Percentiles rank a stretch among this genome's conserved stretches.
Conservation (phyloP, 2,329 filamentous ascomycete genomes). For the Exophiala phaeomuriformis region DNA sequence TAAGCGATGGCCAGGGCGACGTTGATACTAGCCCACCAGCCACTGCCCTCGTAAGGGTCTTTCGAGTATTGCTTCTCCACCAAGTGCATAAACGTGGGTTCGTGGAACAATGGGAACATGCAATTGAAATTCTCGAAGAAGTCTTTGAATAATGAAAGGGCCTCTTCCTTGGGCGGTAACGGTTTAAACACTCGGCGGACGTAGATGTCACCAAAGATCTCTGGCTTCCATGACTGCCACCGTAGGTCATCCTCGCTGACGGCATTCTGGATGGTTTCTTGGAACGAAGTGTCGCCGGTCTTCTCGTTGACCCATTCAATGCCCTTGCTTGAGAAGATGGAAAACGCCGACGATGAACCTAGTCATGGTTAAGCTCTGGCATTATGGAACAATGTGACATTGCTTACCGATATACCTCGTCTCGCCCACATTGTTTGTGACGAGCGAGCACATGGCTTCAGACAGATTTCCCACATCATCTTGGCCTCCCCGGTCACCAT, state of each 20-base stretch:
- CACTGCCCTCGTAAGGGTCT: constrained; percentile 88
- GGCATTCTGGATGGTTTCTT: constrained; percentile 88
- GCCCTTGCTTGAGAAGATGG: constrained; percentile 95
- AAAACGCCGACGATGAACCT: constrained; percentile 96
- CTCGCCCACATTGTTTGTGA: constrained; percentile 90
- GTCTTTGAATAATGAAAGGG: constrained; percentile 78
- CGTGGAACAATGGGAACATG: constrained; percentile 95
- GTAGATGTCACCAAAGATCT: constrained; percentile 91
- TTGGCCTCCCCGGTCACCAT: constrained; percentile 35
- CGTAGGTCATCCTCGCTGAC: constrained; percentile 71
- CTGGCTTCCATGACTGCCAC: constrained; percentile 97
- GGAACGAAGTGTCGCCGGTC: constrained; percentile 91
- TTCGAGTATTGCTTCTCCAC: constrained; percentile 89
- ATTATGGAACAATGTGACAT: neutral
- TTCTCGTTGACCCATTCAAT: constrained; percentile 98
- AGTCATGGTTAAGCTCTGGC: constrained; percentile 24
- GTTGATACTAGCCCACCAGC: constrained; percentile 98
- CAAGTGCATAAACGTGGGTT: constrained; percentile 96
- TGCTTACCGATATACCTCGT: constrained; percentile 83
- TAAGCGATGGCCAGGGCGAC: constrained; percentile 89
- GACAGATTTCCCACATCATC: constrained; percentile 74
- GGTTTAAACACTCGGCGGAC: constrained; percentile 73
- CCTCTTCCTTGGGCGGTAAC: constrained; percentile 78
- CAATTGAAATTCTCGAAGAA: constrained; percentile 99
- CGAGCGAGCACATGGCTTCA: constrained; percentile 97